These are phyloP conservation scores for Chalciporus pseudorubinellus DNA, from an alignment of 768 basidiomycete species.

Conservation along the genomic window DNA sequence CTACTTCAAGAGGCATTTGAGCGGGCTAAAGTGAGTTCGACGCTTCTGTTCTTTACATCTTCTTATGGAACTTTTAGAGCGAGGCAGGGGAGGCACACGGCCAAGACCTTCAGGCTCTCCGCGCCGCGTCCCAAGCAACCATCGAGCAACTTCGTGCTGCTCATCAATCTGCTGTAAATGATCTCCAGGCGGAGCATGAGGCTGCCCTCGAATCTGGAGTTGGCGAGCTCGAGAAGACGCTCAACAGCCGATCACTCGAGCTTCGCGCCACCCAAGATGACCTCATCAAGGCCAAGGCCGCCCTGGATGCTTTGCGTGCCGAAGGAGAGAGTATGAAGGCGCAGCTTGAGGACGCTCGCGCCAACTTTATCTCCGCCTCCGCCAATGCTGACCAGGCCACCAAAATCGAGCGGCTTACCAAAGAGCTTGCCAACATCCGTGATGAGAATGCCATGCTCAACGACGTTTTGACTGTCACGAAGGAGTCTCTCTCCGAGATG, in stretches of 20 bases:
- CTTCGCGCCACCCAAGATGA: conserved; percentile 86
- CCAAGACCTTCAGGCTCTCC: conserved; percentile 68
- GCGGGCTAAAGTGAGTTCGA: conserved; percentile 63
- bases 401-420: conserved; percentile 53
- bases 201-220: conserved; percentile 57
- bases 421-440: conserved; percentile 60
- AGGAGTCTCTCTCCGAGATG: conserved; percentile 68
- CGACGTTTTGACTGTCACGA: conserved; percentile 66
- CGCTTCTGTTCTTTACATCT: background rate
- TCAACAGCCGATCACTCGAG: conserved; percentile 61
- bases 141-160: conserved; percentile 67
- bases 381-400: conserved; percentile 48
- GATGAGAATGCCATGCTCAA: conserved; percentile 66
- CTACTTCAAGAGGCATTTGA: conserved; percentile 70
- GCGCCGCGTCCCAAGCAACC: conserved; percentile 60
- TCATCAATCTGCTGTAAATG: conserved; percentile 59
- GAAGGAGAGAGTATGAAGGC: conserved; percentile 57
- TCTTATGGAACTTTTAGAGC: conserved; percentile 41
- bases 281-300: conserved; percentile 68
- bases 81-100: conserved; percentile 71
- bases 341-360: conserved; percentile 64
- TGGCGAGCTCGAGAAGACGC: conserved; percentile 58
- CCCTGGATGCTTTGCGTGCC: conserved; percentile 47
- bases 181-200: conserved; percentile 62
- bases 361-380: conserved; percentile 41